phyloP scores from a whole-genome alignment of 2,329 filamentous ascomycete species.

The Fusarium poae region DNA sequence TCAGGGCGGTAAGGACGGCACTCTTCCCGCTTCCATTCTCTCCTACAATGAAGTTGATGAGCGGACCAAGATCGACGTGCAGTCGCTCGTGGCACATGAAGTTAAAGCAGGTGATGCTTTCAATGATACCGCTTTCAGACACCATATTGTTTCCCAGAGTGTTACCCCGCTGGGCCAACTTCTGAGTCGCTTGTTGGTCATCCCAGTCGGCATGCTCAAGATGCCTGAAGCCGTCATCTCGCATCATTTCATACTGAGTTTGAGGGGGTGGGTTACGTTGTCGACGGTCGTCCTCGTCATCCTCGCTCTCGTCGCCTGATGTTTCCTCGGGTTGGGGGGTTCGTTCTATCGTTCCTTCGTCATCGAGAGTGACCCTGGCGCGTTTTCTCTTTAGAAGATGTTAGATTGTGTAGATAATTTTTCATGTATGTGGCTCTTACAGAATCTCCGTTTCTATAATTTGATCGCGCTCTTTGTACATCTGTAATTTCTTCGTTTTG shows the following conservation, averaged over 20 bases:
- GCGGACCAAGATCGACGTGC: slow-evolving; percentile 85
- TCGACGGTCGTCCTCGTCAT: slow-evolving; percentile 46
- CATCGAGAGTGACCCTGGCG: slow-evolving; percentile 51
- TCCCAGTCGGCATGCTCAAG: slow-evolving; percentile 68
- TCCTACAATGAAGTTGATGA: slow-evolving; percentile 98
- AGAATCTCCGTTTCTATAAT: slow-evolving; percentile 54
- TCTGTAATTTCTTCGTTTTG: slow-evolving; percentile 54
- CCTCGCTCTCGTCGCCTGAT: slow-evolving; percentile 50
- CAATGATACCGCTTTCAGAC: slow-evolving; percentile 87
- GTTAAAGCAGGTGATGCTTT: slow-evolving; percentile 87
- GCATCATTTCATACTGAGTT: slow-evolving; percentile 72
- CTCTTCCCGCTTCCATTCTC: slow-evolving; percentile 99
- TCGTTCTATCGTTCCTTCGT: slow-evolving; percentile 29
- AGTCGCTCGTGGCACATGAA: slow-evolving; percentile 96
- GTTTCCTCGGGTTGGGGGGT: slow-evolving; percentile 41
- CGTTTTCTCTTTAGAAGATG: slow-evolving; percentile 50
- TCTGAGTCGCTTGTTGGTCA: slow-evolving; percentile 74
- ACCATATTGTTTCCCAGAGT: slow-evolving; percentile 76
- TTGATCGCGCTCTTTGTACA: slow-evolving; percentile 58
- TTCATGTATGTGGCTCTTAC: slow-evolving; percentile 52
- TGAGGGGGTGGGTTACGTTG: slow-evolving; percentile 57
- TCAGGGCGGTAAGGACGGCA: slow-evolving; percentile 91
- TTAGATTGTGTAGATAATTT: neutral
- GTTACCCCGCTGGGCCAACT: slow-evolving; percentile 64
- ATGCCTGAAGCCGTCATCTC: slow-evolving; percentile 71